phyloP scores from a whole-genome alignment of 2,329 filamentous ascomycete genomes.

The Penicillium paneum region DNA sequence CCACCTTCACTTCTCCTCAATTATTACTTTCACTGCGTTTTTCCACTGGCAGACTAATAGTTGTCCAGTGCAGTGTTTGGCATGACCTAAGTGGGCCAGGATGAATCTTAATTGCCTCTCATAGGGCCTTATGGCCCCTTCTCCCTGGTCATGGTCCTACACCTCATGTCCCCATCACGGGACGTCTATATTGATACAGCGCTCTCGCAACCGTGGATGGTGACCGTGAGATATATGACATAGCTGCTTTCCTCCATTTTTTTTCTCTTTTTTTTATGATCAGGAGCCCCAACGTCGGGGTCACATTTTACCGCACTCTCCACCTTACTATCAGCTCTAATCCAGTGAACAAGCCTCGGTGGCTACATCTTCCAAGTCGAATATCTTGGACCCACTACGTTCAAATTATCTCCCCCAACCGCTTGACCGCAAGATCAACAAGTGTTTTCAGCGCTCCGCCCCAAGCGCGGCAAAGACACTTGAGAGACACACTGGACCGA shows the following conservation, averaged over 20 bases:
- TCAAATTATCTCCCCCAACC: conserved; percentile 18
- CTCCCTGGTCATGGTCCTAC: conserved; percentile 14
- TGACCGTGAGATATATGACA: background rate
- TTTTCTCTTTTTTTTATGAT: background rate
- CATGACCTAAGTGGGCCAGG: background rate
- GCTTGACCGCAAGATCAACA: conserved; percentile 25
- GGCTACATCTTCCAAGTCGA: conserved; percentile 1
- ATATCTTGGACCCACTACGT: conserved; percentile 19
- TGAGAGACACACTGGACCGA: background rate
- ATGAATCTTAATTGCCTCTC: background rate
- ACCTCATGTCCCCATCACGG: conserved; percentile 23
- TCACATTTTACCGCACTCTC: background rate
- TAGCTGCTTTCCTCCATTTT: background rate
- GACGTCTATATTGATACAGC: conserved; percentile 6
- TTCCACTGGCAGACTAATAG: background rate
- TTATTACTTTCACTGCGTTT: background rate
- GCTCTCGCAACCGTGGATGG: background rate
- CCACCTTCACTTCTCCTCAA: background rate
- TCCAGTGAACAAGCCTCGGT: background rate
- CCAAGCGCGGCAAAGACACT: background rate
- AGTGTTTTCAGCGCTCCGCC: background rate
- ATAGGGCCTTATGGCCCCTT: background rate
- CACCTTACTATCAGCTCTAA: background rate
- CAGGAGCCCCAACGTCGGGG: background rate
- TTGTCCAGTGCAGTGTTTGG: background rate